Evolutionary conservation across 176 grass and related monocot genomes (phyloP), one percentile per base, ranked within the genome.

Genomic region (Phoenix roebelenii): DNA sequence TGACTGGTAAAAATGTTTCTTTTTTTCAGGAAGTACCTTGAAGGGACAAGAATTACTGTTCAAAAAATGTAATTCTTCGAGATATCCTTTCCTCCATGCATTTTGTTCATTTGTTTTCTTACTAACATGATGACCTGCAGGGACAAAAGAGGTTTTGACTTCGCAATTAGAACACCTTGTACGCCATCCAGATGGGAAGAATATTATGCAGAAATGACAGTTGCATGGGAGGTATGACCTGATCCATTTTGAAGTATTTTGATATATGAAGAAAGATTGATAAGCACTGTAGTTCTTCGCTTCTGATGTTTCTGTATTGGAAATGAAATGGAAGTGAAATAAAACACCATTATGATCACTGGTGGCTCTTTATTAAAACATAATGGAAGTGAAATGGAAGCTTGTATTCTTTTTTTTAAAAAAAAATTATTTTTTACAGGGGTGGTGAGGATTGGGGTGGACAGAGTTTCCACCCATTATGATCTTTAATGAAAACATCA

Each of bases 21-120:
- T 77, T 44, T 76, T 91, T 82, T 74, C 80, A 97, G 93, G 87
- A 97, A 85, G 26, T 79, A 72, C 49, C 93, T 98, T 79, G 93
- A 98, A 81, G 87, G 93, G 76, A 98, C 93, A 63, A 82, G 87
- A 82, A 98, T 98, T 81, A 98, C 87, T 50, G 85, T 86, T 80
- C 93, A 85, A 62, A 76, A 73, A 51, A 82, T 87, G 93, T 78
- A 85, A 78, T 70, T 58, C 15, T 67, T 20, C 18, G 50, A 54
- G 23, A 44, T n/a, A 39, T 15, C 20, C 55, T 26, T 63, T 10
- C 68, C 63, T 75, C 4, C 5, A 28, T 16, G 5, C 24, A 1
- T 3, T 50, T 17, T 3, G 35, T 30, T 68, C 4, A 23, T 17
- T 23, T 55, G 30, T 17, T 55, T 23, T 59, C 20, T 58, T 62